Percentiles rank a stretch among this genome's conserved stretches.
Conservation (phyloP, 2,329 filamentous ascomycete genomes). For the Aureobasidium sp. region DNA sequence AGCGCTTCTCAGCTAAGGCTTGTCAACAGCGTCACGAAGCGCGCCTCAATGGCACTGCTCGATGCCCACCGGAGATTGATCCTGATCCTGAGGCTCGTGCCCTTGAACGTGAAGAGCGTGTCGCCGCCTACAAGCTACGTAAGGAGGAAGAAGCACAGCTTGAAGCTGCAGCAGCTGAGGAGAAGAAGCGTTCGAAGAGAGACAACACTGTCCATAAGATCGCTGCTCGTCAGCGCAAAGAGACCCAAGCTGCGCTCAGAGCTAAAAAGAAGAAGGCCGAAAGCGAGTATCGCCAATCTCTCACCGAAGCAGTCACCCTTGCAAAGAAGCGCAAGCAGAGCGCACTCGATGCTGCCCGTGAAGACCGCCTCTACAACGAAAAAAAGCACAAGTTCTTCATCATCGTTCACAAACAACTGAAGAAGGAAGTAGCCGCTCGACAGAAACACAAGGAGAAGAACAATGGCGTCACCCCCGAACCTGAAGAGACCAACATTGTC, state of each 20-base stretch:
- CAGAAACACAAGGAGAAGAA: not conserved
- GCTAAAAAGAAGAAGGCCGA: conserved; percentile 3
- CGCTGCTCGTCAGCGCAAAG: conserved; percentile 14
- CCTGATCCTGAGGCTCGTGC: conserved; percentile 34
- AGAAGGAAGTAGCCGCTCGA: conserved; percentile 16
- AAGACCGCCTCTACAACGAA: conserved; percentile 1
- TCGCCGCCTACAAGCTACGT: conserved; percentile 22
- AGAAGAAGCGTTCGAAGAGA: conserved; percentile 8
- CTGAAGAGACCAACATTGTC: not conserved
- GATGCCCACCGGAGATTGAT: conserved; percentile 38
- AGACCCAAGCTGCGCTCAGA: not conserved
- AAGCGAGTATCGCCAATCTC: conserved; percentile 1
- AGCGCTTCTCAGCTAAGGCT: conserved; percentile 41
- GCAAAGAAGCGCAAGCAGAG: conserved; percentile 11
- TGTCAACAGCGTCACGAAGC: conserved; percentile 39
- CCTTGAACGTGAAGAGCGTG: conserved; percentile 26
- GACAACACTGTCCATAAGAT: conserved; percentile 16
- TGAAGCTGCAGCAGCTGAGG: conserved; percentile 16
- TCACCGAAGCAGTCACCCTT: not conserved
- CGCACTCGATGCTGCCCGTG: conserved; percentile 2
- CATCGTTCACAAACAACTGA: not conserved
- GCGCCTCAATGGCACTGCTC: conserved; percentile 38
- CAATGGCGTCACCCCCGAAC: not conserved
- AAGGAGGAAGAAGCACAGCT: conserved; percentile 19
- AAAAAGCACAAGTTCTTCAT: conserved; percentile 6